Evolutionary conservation across 2,329 filamentous ascomycete species (phyloP).

Genomic region (Pyrenochaeta sp.): DNA sequence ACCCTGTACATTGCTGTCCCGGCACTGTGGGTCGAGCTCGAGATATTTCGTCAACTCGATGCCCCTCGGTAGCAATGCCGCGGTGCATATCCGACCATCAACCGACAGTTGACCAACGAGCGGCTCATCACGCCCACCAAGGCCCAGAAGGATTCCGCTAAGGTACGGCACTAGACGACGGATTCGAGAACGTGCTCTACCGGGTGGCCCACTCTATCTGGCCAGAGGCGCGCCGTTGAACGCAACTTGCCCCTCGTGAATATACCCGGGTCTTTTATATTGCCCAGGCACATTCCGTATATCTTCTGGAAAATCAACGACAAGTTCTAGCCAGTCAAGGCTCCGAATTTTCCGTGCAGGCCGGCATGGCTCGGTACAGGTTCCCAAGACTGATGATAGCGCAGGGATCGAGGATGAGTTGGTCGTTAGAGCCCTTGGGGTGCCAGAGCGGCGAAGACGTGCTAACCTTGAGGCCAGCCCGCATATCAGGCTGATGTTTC

Average conservation of each 20-base stretch:
- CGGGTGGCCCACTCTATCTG: conserved; percentile 16
- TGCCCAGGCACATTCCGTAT: conserved; percentile 18
- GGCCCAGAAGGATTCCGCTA: conserved; percentile 19
- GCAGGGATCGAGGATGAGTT: conserved; percentile 18
- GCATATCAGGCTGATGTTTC: conserved; percentile 45
- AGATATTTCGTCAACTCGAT: conserved; percentile 36
- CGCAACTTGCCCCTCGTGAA: conserved; percentile 23
- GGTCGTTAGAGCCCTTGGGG: conserved; percentile 18
- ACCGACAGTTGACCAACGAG: conserved; percentile 26
- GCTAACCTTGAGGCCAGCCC: conserved; percentile 30
- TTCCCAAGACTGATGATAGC: conserved; percentile 20
- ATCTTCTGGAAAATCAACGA: conserved; percentile 25
- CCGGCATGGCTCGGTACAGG: conserved; percentile 12
- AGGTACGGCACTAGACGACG: conserved; percentile 31
- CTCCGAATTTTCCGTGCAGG: conserved; percentile 12
- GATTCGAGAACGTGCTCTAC: conserved; percentile 33
- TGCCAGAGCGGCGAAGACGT: conserved; percentile 21
- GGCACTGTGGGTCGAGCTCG: conserved; percentile 31
- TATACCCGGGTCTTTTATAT: conserved; percentile 29
- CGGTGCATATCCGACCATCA: conserved; percentile 27
- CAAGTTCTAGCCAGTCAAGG: conserved; percentile 28
- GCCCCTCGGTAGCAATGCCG: conserved; percentile 38
- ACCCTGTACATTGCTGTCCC: conserved; percentile 33
- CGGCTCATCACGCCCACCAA: conserved; percentile 9
- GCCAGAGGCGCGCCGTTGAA: conserved; percentile 24